Conservation (phyloP, 441 rosid genomes). For the Geranium incanum region DNA sequence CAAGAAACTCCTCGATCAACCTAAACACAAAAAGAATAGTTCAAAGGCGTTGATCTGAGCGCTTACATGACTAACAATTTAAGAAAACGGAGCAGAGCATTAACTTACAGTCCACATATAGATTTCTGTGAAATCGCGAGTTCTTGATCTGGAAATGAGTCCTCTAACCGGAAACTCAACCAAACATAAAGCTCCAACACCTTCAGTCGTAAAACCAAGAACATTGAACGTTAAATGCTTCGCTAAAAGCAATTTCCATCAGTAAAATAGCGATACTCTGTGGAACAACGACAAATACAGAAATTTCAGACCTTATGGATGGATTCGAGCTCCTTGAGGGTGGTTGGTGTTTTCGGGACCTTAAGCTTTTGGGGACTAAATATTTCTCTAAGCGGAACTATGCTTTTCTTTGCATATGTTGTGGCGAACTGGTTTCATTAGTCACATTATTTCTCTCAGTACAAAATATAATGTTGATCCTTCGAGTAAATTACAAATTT, state of each 20-base stretch:
- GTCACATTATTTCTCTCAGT: constrained; percentile 12
- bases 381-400: constrained; percentile 74
- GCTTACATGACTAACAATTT: neutral
- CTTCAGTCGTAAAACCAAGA: constrained; percentile 26
- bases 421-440: constrained; percentile 55
- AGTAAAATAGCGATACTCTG: neutral
- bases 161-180: constrained; percentile 79
- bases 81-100: neutral
- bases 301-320: constrained; percentile 66
- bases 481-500: neutral
- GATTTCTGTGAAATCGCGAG: constrained; percentile 78
- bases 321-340: constrained; percentile 81
- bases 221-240: neutral
- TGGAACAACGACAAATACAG: neutral
- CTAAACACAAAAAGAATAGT: constrained; percentile 23
- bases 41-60: constrained; percentile 13
- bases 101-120: constrained; percentile 63
- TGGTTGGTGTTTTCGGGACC: constrained; percentile 58
- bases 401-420: constrained; percentile 51
- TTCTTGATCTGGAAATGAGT: constrained; percentile 72
- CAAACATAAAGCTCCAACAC: constrained; percentile 84
- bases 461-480: constrained; percentile 9
- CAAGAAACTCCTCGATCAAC: constrained; percentile 76
- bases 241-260: neutral
- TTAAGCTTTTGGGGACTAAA: constrained; percentile 55